Percentiles rank a stretch among this genome's conserved stretches.
phyloP scores from a whole-genome alignment of 164 flowering plant species.

The Nymphaea colorata region DNA sequence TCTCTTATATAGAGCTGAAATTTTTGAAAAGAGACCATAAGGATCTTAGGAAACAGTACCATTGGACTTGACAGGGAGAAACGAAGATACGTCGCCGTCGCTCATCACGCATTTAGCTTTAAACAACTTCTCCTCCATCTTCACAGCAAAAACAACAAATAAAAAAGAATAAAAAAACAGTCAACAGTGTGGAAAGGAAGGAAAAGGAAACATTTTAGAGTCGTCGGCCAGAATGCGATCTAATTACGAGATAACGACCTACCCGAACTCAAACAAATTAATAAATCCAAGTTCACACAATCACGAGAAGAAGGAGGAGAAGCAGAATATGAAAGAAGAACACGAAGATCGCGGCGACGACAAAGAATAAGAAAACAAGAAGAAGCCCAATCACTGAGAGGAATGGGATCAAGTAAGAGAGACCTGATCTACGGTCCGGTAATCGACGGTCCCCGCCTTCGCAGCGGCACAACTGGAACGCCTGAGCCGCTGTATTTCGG shows the following conservation, averaged over 20 bases:
- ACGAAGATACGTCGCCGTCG: conserved; percentile 36
- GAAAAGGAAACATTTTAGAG: background rate
- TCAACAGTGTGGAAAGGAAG: background rate
- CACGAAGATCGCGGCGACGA: too few species aligned
- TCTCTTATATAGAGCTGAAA: too few species aligned
- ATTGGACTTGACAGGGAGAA: conserved; percentile 35
- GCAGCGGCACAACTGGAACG: conserved; percentile 22
- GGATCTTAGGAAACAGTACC: conserved; percentile 14
- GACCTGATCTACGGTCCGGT: conserved; percentile 44
- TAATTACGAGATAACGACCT: background rate
- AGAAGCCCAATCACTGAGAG: background rate
- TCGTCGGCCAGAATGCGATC: background rate
- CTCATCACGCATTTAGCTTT: conserved; percentile 24
- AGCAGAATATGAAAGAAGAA: background rate
- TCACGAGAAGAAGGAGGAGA: background rate
- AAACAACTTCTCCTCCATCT: conserved; percentile 34
- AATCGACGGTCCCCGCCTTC: conserved; percentile 22
- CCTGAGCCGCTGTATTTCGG: conserved; percentile 30
- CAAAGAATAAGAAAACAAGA: background rate
- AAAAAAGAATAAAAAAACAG: background rate
- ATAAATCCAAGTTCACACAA: background rate
- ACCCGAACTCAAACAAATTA: background rate
- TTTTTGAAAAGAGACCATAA: background rate
- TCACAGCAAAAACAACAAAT: background rate
- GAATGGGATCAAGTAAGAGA: background rate